Percentiles rank a stretch among this genome's conserved stretches.
Conservation (phyloP, 2,329 filamentous ascomycete genomes). For the Botrytis fabae region DNA sequence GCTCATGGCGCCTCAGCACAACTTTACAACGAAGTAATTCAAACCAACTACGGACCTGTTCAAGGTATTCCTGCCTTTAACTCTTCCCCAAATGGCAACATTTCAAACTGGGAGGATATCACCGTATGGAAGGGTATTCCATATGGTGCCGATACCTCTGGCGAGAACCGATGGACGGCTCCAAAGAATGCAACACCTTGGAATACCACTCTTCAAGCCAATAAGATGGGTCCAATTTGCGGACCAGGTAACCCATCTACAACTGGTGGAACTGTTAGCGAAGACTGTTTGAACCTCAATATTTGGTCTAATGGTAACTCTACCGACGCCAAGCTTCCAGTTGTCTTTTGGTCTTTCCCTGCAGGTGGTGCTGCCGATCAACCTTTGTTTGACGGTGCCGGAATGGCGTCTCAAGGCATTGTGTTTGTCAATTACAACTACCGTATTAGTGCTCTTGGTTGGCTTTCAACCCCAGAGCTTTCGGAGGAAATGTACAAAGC, state of each 20-base stretch:
- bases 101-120: conserved; percentile 36
- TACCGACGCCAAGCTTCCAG: conserved; percentile 28
- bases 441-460: conserved; percentile 60
- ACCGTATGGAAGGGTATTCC: conserved; percentile 15
- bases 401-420: conserved; percentile 39
- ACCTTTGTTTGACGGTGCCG: conserved; percentile 31
- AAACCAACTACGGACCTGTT: conserved; percentile 26
- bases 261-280: conserved; percentile 33
- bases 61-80: conserved; percentile 28
- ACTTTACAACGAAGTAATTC: conserved; percentile 25
- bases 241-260: conserved; percentile 33
- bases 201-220: conserved; percentile 34
- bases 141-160: conserved; percentile 43
- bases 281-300: conserved; percentile 50
- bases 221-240: conserved; percentile 36
- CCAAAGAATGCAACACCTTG: conserved; percentile 36
- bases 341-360: conserved; percentile 42
- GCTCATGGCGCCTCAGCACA: conserved; percentile 11
- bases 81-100: conserved; percentile 22
- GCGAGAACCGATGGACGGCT: conserved; percentile 43
- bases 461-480: conserved; percentile 49
- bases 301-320: conserved; percentile 40
- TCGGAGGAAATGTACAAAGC: conserved; percentile 25
- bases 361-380: conserved; percentile 24
- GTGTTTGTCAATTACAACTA: conserved; percentile 62